Evolutionary conservation across 1,139 yeast species (phyloP).

Genomic region (Candida glucosophila): DNA sequence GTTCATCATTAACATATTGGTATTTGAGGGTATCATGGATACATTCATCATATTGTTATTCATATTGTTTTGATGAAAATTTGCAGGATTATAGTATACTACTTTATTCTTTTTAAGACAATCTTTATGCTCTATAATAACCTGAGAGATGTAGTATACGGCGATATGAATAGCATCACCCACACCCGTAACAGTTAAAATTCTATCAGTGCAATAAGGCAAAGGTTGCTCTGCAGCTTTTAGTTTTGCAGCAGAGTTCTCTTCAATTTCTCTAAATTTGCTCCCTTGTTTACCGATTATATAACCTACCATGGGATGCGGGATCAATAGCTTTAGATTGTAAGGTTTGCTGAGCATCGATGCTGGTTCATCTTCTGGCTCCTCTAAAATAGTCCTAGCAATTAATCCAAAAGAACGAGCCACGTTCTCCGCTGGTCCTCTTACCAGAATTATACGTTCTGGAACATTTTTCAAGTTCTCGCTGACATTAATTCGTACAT

Average conservation of each 20-base stretch:
- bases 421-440: conserved; percentile 73
- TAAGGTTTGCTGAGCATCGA: conserved; percentile 45
- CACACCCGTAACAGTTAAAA: conserved; percentile 66
- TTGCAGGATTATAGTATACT: conserved; percentile 60
- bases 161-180: conserved; percentile 88
- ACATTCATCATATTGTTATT: conserved; percentile 11
- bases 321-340: conserved; percentile 57
- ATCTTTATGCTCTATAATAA: conserved; percentile 53
- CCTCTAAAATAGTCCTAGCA: conserved; percentile 57
- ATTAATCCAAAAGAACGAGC: conserved; percentile 79
- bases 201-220: conserved; percentile 75
- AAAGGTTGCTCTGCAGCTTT: conserved; percentile 70
- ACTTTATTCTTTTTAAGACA: conserved; percentile 42
- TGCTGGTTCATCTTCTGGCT: conserved; percentile 60
- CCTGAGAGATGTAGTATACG: conserved; percentile 62
- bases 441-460: conserved; percentile 68
- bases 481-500: conserved; percentile 66
- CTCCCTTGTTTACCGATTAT: conserved; percentile 76
- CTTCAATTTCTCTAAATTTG: conserved; percentile 75
- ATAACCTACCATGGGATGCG: conserved; percentile 76
- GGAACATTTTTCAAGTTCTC: conserved; percentile 68
- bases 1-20: conserved; percentile 13
- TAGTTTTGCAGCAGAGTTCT: conserved; percentile 70
- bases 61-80: conserved; percentile 21
- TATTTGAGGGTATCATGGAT: conserved; percentile 11